These are phyloP conservation scores for Myriosclerotinia duriaeana DNA, from an alignment of 2,329 filamentous ascomycete genomes.

Conservation along the genomic window DNA sequence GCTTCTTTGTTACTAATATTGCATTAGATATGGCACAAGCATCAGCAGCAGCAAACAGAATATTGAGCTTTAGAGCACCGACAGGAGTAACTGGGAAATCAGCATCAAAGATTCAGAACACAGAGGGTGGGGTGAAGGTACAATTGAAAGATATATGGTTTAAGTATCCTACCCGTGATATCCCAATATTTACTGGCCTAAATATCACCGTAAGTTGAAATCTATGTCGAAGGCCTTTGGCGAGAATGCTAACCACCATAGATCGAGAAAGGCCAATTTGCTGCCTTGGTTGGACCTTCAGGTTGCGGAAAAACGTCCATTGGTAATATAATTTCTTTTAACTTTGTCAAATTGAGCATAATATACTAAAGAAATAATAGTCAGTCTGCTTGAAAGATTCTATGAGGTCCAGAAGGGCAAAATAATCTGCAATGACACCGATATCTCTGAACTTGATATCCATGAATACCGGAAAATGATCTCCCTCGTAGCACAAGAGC, in stretches of 20 bases:
- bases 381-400: slow-evolving; percentile 50
- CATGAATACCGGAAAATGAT: slow-evolving; percentile 62
- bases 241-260: slow-evolving; percentile 23
- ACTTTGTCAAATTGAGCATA: neutral
- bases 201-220: slow-evolving; percentile 50
- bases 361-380: neutral
- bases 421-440: slow-evolving; percentile 62
- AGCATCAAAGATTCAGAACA: slow-evolving; percentile 29
- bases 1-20: neutral
- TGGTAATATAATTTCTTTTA: neutral
- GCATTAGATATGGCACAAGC: slow-evolving; percentile 54
- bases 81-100: slow-evolving; percentile 21
- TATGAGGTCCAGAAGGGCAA: slow-evolving; percentile 65
- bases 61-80: slow-evolving; percentile 45
- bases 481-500: slow-evolving; percentile 73
- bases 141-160: slow-evolving; percentile 59
- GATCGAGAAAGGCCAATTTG: slow-evolving; percentile 64
- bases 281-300: slow-evolving; percentile 67
- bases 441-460: slow-evolving; percentile 59
- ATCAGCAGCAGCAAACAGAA: slow-evolving; percentile 58
- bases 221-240: neutral
- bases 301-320: slow-evolving; percentile 43
- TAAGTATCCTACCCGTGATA: slow-evolving; percentile 58
- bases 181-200: slow-evolving; percentile 59
- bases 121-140: slow-evolving; percentile 52